Evolutionary conservation across 2,329 filamentous ascomycete species (phyloP), one percentile per base, ranked within the genome.

Genomic region (Diaporthe sp.): DNA sequence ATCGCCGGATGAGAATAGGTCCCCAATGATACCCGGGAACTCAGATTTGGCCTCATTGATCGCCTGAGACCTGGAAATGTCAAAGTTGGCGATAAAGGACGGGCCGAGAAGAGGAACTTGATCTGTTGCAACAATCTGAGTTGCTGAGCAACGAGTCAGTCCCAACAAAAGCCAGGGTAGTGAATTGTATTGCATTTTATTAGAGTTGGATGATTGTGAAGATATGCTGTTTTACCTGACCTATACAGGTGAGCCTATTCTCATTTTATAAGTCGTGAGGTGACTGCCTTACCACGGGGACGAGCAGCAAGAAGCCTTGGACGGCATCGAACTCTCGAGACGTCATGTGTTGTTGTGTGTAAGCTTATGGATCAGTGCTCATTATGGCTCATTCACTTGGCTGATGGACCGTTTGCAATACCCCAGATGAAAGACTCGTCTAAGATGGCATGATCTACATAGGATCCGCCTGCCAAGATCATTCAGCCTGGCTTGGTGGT

Each of bases 301-400:
- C 15, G 3, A 28, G 8, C 37, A 44, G 37, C n/a, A 17, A 8
- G 9, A 4, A 59, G 7, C n/a, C 22, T 28, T 17, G 13, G 19
- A 17, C n/a, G 44, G 9, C n/a, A 10, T 28, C 31, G 17, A 44
- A 65, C 8, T 7, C 8, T 7, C 15, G 12, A 19, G 61, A 65
- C 42, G 42, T 65, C 61, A 49, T 65, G 10, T 42, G 13, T 25
- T 4, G 22, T 28, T 44, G 7, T 19, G 15, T 65, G 61, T 65
- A 13, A 65, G 61, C 42, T 65, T 34, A 49, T 65, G 17, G 25
- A 31, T 15, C 61, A 46, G 25, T 31, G 15, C 61, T 49, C 61
- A 65, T 34, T n/a, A 49, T 65, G 61, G 61, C 61, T 65, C 61
- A 46, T 49, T 13, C 9, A 65, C 61, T 65, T 49, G 61, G 42